phyloP scores from a whole-genome alignment of 2,329 filamentous ascomycete genomes.

The Purpureocillium takamizusanense region DNA sequence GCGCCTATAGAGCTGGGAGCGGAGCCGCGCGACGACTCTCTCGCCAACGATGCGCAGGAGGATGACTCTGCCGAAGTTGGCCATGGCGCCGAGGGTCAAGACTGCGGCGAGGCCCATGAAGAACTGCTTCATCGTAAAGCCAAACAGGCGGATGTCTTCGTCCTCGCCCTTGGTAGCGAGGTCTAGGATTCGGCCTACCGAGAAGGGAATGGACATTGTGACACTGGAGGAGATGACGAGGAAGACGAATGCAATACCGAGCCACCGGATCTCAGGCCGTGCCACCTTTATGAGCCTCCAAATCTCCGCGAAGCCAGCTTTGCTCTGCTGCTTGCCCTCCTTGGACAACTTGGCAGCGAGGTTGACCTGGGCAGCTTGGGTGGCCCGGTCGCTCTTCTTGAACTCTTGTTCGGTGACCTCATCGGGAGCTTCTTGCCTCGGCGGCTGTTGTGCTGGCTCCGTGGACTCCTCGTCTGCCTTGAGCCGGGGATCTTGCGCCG shows the following conservation, averaged over 20 bases:
- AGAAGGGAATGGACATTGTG: conserved; percentile 94
- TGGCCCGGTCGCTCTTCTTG: conserved; percentile 71
- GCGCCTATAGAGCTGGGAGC: conserved; percentile 80
- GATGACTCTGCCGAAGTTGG: conserved; percentile 91
- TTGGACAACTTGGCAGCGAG: conserved; percentile 80
- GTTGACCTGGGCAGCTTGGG: conserved; percentile 81
- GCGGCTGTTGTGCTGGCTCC: conserved; percentile 20
- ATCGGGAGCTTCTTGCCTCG: conserved; percentile 19
- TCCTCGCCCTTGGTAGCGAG: conserved; percentile 67
- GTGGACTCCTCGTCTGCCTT: conserved; percentile 23
- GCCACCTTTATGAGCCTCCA: conserved; percentile 86
- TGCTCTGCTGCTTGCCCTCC: conserved; percentile 53
- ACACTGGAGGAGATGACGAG: conserved; percentile 84
- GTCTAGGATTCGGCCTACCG: conserved; percentile 91
- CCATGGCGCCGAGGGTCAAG: conserved; percentile 72
- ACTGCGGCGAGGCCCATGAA: conserved; percentile 71
- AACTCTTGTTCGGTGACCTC: conserved; percentile 32
- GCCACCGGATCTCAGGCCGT: conserved; percentile 69
- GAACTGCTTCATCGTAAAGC: conserved; percentile 77
- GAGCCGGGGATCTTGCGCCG: conserved; percentile 15
- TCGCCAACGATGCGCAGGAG: conserved; percentile 91
- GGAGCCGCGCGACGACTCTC: conserved; percentile 80
- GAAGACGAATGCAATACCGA: conserved; percentile 72
- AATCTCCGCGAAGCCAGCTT: conserved; percentile 64
- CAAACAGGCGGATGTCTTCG: conserved; percentile 66